A percentile compares a stretch with the other conserved stretches of the same genome.
These are phyloP conservation scores for Suillus occidentalis DNA, from an alignment of 768 basidiomycete species.

Conservation along the genomic window DNA sequence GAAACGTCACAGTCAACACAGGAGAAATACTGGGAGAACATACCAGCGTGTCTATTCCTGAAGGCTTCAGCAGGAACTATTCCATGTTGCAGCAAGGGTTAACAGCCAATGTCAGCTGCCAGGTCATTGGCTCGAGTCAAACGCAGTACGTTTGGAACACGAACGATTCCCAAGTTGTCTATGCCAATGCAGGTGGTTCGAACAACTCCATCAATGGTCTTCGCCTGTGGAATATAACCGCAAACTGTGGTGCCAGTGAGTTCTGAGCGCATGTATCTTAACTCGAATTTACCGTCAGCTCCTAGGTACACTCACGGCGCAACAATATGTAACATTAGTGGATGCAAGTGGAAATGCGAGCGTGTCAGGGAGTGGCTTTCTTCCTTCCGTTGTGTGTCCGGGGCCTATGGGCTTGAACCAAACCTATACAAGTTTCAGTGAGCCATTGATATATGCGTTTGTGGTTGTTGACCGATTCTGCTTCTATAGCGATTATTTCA, in stretches of 20 bases:
- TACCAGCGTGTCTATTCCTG: background rate
- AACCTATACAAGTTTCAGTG: conserved; percentile 1
- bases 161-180: background rate
- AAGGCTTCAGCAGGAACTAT: conserved; percentile 6
- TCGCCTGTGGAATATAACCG: conserved; percentile 5
- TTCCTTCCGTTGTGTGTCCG: conserved; percentile 14
- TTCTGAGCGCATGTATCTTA: background rate
- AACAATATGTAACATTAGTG: conserved; percentile 6
- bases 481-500: conserved; percentile 6
- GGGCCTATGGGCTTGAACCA: conserved; percentile 1
- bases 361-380: conserved; percentile 1
- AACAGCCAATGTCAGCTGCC: conserved; percentile 7
- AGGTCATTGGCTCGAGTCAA: background rate
- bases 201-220: background rate
- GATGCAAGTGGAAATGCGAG: background rate
- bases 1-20: background rate
- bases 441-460: background rate
- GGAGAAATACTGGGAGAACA: background rate
- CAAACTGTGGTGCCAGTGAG: conserved; percentile 5
- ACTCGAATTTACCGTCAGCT: background rate
- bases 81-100: conserved; percentile 8
- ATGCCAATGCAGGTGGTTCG: background rate
- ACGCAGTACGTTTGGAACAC: conserved; percentile 1
- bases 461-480: background rate
- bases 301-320: background rate